Conservation (phyloP, 805 yeast species). For the Sugiyamaella americana region DNA sequence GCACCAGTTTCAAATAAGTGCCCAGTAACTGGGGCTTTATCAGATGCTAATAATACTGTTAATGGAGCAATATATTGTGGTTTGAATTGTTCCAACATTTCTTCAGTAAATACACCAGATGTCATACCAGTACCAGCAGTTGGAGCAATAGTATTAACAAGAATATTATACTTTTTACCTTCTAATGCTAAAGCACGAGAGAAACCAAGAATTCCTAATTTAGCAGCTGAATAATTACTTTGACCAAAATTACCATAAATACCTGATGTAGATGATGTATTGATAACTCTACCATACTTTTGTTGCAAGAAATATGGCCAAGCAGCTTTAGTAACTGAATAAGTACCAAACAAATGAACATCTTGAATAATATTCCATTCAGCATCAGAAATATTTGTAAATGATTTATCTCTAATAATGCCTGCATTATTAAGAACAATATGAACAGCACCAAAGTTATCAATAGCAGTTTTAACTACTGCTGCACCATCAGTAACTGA, state of each 20-base stretch:
- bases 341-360: slow-evolving; percentile 81
- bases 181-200: slow-evolving; percentile 84
- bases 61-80: slow-evolving; percentile 90
- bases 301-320: slow-evolving; percentile 87
- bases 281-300: slow-evolving; percentile 73
- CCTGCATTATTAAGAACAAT: slow-evolving; percentile 92
- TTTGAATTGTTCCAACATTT: slow-evolving; percentile 76
- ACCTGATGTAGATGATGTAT: slow-evolving; percentile 93
- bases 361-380: slow-evolving; percentile 79
- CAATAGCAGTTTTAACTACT: slow-evolving; percentile 71
- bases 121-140: slow-evolving; percentile 99
- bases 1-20: slow-evolving; percentile 89
- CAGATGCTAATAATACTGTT: slow-evolving; percentile 71
- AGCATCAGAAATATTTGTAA: slow-evolving; percentile 71
- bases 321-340: slow-evolving; percentile 73
- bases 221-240: slow-evolving; percentile 92
- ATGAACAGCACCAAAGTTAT: slow-evolving; percentile 76
- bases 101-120: slow-evolving; percentile 70
- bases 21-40: slow-evolving; percentile 67
- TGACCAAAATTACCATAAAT: slow-evolving; percentile 98
- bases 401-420: slow-evolving; percentile 82
- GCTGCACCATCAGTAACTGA: slow-evolving; percentile 76
- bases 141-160: slow-evolving; percentile 84
- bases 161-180: slow-evolving; percentile 73
- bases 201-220: slow-evolving; percentile 80